Conservation (phyloP, 2,329 filamentous ascomycete species). For the Ophidiomyces ophidiicola region DNA sequence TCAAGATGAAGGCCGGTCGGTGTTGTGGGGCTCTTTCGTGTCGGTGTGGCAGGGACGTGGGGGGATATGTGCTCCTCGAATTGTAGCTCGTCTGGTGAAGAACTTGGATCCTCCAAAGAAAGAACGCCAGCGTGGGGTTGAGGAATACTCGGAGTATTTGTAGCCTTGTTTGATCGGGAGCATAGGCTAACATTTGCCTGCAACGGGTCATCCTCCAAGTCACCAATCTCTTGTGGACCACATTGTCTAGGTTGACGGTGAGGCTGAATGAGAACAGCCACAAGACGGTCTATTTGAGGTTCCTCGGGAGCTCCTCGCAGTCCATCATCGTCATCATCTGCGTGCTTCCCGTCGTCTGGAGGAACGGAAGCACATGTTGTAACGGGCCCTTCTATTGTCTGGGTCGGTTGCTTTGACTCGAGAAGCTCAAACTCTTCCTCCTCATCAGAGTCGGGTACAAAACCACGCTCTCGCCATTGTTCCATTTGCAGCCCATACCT, state of each 20-base stretch:
- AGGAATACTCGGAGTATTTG: neutral
- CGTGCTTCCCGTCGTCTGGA: neutral
- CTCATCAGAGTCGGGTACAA: constrained; percentile 41
- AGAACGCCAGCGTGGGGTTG: neutral
- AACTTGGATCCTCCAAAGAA: constrained; percentile 9
- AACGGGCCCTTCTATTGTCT: neutral
- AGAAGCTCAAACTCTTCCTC: constrained; percentile 33
- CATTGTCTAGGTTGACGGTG: neutral
- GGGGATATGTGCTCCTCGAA: constrained; percentile 19
- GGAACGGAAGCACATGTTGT: neutral
- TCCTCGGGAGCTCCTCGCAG: neutral
- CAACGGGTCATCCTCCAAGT: constrained; percentile 10
- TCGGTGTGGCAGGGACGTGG: constrained; percentile 8
- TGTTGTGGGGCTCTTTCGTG: constrained; percentile 2
- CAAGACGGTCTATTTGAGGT: neutral
- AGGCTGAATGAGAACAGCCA: neutral
- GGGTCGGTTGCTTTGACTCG: constrained; percentile 4
- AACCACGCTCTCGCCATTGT: constrained; percentile 41
- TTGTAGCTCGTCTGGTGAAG: constrained; percentile 30
- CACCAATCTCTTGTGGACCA: neutral
- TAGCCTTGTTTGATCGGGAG: neutral
- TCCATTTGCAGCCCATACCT: constrained; percentile 25
- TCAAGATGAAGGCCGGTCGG: constrained; percentile 8
- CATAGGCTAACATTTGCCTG: constrained; percentile 2
- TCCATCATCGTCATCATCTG: neutral